Percentiles rank a stretch among this genome's conserved stretches.
Conservation (phyloP, 2,329 filamentous ascomycete species). For the Aspergillus tamarii region DNA sequence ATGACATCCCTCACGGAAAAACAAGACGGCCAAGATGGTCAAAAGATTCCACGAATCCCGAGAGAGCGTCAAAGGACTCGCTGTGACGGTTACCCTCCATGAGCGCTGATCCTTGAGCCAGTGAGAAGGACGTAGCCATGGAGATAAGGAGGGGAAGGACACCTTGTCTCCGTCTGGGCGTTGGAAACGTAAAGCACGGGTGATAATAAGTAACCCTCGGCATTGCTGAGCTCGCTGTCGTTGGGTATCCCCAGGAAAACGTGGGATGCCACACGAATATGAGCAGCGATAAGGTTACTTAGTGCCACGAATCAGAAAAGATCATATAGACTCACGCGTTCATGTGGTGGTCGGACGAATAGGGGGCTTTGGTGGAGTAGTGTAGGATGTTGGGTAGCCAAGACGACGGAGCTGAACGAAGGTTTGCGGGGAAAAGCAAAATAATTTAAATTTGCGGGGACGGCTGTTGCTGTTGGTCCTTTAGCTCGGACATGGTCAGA, state of each 20-base stretch:
- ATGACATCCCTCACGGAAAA: constrained; percentile 8
- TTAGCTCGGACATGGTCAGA: background rate
- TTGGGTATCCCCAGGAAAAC: background rate
- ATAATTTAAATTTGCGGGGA: background rate
- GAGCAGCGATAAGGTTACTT: background rate
- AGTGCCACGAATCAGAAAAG: background rate
- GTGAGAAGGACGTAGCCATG: background rate
- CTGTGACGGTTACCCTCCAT: background rate
- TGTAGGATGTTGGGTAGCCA: background rate
- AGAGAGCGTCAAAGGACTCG: background rate
- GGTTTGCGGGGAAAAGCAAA: constrained; percentile 1
- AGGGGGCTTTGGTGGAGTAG: background rate
- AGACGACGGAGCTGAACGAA: background rate
- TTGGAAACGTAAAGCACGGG: background rate
- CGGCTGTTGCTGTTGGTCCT: background rate
- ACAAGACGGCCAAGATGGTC: constrained; percentile 2
- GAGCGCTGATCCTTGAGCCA: background rate
- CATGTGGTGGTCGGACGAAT: background rate
- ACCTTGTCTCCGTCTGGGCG: background rate
- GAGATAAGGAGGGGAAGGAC: background rate
- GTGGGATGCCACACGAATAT: background rate
- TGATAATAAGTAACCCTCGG: background rate
- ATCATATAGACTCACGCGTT: background rate
- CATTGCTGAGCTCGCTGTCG: background rate
- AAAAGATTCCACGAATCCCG: constrained; percentile 15